Base-by-base conservation (phyloP, 352 stramenopile species). In the Pythium monospermum region DNA sequence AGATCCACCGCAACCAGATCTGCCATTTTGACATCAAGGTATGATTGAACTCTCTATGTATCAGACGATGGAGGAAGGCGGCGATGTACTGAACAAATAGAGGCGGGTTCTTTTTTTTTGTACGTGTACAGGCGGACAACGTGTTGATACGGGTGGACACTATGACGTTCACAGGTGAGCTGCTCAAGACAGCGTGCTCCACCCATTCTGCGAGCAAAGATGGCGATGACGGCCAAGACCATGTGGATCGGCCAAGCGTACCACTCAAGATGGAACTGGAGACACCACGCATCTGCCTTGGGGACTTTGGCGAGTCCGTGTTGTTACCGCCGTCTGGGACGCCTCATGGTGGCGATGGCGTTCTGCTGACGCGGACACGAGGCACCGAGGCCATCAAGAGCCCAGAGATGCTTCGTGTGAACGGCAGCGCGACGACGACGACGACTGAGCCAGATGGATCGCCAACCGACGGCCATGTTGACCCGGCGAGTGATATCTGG, bases 371-470 rank as follows among this genome's bases (percentile, higher is more conserved):
- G 33, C 64, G 76, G 18, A 86, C 79, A 4, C 68, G 80, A 51
- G 80, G 80, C 8, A 91, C 80, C 0, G 80, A 91, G 55, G 76
- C 80, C 3, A 85, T 89, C 47, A 85, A 87, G 55, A 88, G 76
- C 31, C 80, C 80, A 6, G 80, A 91, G 47, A 85, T 89, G 56
- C 53, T 90, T 7, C 45, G 53, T 13, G 68, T 85, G 19, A 71
- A 67, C 39, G 72, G 74, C 33, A 67, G 48, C 26, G 60, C 67
- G 2, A 18, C 22, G 21, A 37, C 49, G 6, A 33, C n/a, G 4
- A 25, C 25, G 1, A 21, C 21, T 2, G n/a, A 11, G 8, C 12
- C 32, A 18, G 39, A 43, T 6, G 6, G 11, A 0, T 6, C 22
- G 26, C 25, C 44, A 6, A 50, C 61, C 30, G 51, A 25, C 10